Percentiles rank a stretch among this genome's conserved stretches.
These are phyloP conservation scores for Plectosphaerella plurivora DNA, from an alignment of 2,329 filamentous ascomycete species.

Conservation along the genomic window DNA sequence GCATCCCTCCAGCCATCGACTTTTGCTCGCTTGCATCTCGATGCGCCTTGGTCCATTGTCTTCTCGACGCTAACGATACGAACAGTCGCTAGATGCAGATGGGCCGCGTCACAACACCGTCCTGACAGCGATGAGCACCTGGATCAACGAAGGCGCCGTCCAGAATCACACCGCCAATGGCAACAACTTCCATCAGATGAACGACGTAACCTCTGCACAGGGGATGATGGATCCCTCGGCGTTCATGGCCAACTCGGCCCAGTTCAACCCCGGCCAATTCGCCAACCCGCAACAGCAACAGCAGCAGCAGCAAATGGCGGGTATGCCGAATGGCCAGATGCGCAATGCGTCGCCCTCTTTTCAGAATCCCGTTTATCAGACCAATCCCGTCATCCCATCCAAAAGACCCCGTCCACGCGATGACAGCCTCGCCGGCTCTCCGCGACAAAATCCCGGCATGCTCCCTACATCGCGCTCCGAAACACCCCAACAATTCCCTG, in stretches of 20 bases:
- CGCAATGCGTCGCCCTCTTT: conserved; percentile 80
- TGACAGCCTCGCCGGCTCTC: conserved; percentile 80
- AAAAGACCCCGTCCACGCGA: conserved; percentile 80
- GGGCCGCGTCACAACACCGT: conserved; percentile 34
- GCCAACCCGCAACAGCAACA: conserved; percentile 41
- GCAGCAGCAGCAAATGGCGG: conserved; percentile 42
- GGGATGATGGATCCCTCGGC: conserved; percentile 63
- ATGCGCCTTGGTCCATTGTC: conserved; percentile 34
- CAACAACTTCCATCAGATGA: conserved; percentile 63
- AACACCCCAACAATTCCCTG: conserved; percentile 79
- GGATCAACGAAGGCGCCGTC: conserved; percentile 66
- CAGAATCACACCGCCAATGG: conserved; percentile 70
- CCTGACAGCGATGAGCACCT: conserved; percentile 62
- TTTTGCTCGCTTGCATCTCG: conserved; percentile 26
- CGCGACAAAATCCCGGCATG: conserved; percentile 69
- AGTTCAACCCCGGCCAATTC: conserved; percentile 56
- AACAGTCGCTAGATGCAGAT: conserved; percentile 39
- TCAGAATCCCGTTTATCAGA: conserved; percentile 74
- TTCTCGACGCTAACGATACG: conserved; percentile 40
- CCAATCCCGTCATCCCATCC: conserved; percentile 81
- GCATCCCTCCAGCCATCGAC: not conserved
- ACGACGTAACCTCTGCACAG: conserved; percentile 51
- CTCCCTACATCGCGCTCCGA: conserved; percentile 83
- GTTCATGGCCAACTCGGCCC: conserved; percentile 56
- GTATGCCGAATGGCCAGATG: conserved; percentile 77